Evolutionary conservation across 2,329 filamentous ascomycete genomes (phyloP).

Genomic region (Orbilia oligospora): DNA sequence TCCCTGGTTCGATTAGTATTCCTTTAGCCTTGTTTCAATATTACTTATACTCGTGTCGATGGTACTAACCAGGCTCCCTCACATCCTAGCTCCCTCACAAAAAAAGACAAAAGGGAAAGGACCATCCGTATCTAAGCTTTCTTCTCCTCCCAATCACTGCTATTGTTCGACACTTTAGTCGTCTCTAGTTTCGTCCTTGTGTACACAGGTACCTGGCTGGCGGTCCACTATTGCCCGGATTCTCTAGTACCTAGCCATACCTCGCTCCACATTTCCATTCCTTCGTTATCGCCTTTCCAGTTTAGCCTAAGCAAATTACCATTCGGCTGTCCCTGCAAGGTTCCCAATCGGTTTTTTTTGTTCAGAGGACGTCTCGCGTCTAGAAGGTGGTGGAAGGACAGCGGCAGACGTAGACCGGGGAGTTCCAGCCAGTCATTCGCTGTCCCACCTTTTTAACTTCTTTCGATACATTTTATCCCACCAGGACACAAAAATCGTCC

Average conservation of each 20-base stretch:
- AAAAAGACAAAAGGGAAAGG: conserved; percentile 7
- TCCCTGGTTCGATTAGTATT: conserved; percentile 33
- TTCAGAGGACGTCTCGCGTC: conserved; percentile 8
- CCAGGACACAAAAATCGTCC: conserved; percentile 42
- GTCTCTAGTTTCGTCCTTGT: background rate
- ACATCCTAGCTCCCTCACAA: conserved; percentile 22
- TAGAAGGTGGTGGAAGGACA: conserved; percentile 27
- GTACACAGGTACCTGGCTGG: conserved; percentile 6
- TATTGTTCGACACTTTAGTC: conserved; percentile 16
- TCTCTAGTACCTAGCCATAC: conserved; percentile 11
- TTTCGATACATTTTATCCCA: conserved; percentile 24
- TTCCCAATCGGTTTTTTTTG: conserved; percentile 16
- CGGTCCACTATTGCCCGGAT: background rate
- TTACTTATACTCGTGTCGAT: conserved; percentile 27
- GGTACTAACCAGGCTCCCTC: conserved; percentile 23
- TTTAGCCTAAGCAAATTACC: conserved; percentile 28
- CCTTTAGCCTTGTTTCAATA: conserved; percentile 28
- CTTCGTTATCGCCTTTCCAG: conserved; percentile 22
- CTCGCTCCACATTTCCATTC: conserved; percentile 29
- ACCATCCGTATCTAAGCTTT: conserved; percentile 27
- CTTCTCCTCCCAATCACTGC: conserved; percentile 12
- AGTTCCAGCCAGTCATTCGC: conserved; percentile 30
- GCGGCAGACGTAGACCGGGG: conserved; percentile 13
- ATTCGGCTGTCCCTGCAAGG: conserved; percentile 12
- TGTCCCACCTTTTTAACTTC: conserved; percentile 33